Evolutionary conservation across 768 basidiomycete species (phyloP).

Genomic region (Hygrophorus russula): DNA sequence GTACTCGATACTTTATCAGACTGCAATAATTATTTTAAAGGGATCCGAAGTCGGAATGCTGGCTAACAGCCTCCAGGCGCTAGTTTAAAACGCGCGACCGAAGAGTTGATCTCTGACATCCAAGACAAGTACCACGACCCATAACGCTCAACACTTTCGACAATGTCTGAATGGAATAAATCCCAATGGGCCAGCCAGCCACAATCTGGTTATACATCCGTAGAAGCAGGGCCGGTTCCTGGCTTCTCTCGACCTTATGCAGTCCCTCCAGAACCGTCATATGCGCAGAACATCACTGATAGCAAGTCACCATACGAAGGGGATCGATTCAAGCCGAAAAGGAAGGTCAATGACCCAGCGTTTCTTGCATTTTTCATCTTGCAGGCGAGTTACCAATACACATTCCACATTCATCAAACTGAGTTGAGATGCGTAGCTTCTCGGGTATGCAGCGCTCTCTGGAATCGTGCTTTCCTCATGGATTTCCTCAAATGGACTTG

Average conservation of each 20-base stretch:
- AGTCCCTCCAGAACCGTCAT: slow-evolving; percentile 13
- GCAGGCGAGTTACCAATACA: slow-evolving; percentile 30
- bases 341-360: slow-evolving; percentile 59
- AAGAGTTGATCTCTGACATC: too few species aligned
- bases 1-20: too few species aligned
- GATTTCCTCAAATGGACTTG: slow-evolving; percentile 52
- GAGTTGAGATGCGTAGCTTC: slow-evolving; percentile 27
- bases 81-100: too few species aligned
- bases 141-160: background rate
- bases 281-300: slow-evolving; percentile 19
- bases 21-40: too few species aligned
- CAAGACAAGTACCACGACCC: background rate
- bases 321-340: slow-evolving; percentile 59
- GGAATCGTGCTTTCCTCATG: slow-evolving; percentile 55
- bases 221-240: slow-evolving; percentile 3
- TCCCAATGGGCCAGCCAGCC: slow-evolving; percentile 11
- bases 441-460: slow-evolving; percentile 59
- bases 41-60: too few species aligned
- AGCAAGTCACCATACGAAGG: slow-evolving; percentile 45
- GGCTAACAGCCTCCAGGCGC: too few species aligned
- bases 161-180: slow-evolving; percentile 12
- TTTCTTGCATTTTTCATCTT: slow-evolving; percentile 64
- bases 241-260: slow-evolving; percentile 13
- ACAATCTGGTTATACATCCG: background rate
- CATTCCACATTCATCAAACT: background rate